Evolutionary conservation across 768 basidiomycete genomes (phyloP), one percentile per base, ranked within the genome.

Genomic region (Rubroboletus satanas): DNA sequence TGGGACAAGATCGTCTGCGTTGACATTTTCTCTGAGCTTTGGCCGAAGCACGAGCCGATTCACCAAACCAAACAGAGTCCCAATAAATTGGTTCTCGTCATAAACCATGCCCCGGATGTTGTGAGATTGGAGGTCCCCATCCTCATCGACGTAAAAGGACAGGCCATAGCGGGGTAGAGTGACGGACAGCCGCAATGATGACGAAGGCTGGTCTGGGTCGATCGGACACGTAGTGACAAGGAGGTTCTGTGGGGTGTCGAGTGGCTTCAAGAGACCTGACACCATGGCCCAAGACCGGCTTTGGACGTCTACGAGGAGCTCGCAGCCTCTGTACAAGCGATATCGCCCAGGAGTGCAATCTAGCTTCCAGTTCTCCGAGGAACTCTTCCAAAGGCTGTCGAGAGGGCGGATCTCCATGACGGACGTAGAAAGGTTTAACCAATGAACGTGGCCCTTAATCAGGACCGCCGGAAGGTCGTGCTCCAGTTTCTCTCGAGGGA

Each of bases 41-140:
- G 64, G 61, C 33, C 75, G 67, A 32, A 79, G 66, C 4, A 80
- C 66, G 17, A 78, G 74, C 35, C 61, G 71, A 21, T 64, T 72
- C n/a, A 33, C 23, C n/a, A 82, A 55, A 6, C 80, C 81, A 39
- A 77, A 67, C 58, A 82, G 61, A 0, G 76, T 74, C 3, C 77
- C 77, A 2, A 62, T 60, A 0, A 68, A 76, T 52, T 79, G 79
- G 33, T 64, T 49, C 2, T 44, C 1, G 41, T 78, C 76, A 4
- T 80, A 64, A 15, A 75, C 60, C 69, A 77, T 77, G 23, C 63
- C 68, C 3, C 70, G 70, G 29, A 77, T 62, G 46, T 76, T 73
- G 7, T 54, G 63, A 31, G 73, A 78, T 46, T 78, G 70, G 21
- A 80, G 58, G 18, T 65, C 58, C 8, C 63, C 57, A 3, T 60